Evolutionary conservation across 768 basidiomycete species (phyloP), one percentile per base, ranked within the genome.

Genomic region (Pulveroboletus frians): DNA sequence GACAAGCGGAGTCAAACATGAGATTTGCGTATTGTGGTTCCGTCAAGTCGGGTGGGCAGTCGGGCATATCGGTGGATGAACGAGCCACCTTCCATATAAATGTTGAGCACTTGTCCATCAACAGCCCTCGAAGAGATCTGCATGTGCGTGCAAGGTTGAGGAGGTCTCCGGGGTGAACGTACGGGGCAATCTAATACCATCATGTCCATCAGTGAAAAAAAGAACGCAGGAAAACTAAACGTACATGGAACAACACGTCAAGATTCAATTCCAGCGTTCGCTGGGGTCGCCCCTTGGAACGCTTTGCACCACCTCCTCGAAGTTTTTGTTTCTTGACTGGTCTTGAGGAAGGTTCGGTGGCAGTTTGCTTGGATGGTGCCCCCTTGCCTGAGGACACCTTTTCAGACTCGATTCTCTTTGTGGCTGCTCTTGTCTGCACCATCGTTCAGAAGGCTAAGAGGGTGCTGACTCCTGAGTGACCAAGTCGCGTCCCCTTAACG

Each of bases 21-120:
- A n/a, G n/a, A n/a, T n/a, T n/a, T 18, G 41, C 41, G 29, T 42
- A 42, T 3, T 27, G 27, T 1, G 41, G 41, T 42, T 42, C 27
- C 27, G 17, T 42, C 29, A 42, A 42, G 17, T 30, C 41, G 8
- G 29, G 11, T 10, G 29, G 41, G 27, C 29, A 42, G 40, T 26
- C 2, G n/a, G 6, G 40, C 40, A 27, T 17, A 11, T 26, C 3
- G 10, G n/a, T 26, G 11, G 27, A 23, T 23, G 23, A 23, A 23
- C 23, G 23, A 23, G 23, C 23, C 23, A 23, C 5, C 23, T 5
- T 23, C 40, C 23, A 39, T 21, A 39, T n/a, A 15, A 39, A 39
- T 39, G 21, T 26, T 27, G 40, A 41, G 54, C 63, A 17, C 50
- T 42, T 51, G 26, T 15, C 10, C 39, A 27, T 27, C n/a, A 40